Evolutionary conservation across 2,329 filamentous ascomycete genomes (phyloP).

Genomic region (Sclerotinia sclerotiorum): DNA sequence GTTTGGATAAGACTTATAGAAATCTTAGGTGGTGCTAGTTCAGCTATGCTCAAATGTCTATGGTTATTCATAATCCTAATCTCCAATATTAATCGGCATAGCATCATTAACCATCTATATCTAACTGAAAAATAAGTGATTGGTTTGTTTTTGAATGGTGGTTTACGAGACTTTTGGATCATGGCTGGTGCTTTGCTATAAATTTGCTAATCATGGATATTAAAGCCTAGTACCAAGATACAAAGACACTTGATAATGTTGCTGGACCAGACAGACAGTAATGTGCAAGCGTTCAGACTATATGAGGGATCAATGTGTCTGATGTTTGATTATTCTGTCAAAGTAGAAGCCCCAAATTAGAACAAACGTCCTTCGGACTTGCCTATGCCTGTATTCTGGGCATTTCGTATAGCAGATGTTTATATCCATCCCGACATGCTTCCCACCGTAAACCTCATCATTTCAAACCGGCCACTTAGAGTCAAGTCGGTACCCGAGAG

Average conservation of each 20-base stretch:
- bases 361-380: constrained; percentile 14
- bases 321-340: constrained; percentile 14
- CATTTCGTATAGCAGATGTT: constrained; percentile 24
- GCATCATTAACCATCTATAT: not conserved
- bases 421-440: not conserved
- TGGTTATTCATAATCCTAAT: too few species aligned
- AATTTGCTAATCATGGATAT: not conserved
- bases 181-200: not conserved
- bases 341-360: not conserved
- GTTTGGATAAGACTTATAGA: too few species aligned
- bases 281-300: not conserved
- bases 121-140: not conserved
- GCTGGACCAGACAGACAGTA: rapidly evolving
- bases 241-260: not conserved
- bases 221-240: not conserved
- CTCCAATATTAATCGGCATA: not conserved
- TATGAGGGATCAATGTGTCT: not conserved
- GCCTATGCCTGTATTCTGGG: constrained; percentile 18
- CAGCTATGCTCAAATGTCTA: too few species aligned
- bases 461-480: constrained; percentile 15
- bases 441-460: constrained; percentile 22
- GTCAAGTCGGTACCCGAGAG: constrained; percentile 15
- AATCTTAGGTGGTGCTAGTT: too few species aligned
- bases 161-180: too few species aligned
- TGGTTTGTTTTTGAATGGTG: rapidly evolving